phyloP scores from a whole-genome alignment of 192 early-diverging fungal genomes.

The Coemansia sp. region DNA sequence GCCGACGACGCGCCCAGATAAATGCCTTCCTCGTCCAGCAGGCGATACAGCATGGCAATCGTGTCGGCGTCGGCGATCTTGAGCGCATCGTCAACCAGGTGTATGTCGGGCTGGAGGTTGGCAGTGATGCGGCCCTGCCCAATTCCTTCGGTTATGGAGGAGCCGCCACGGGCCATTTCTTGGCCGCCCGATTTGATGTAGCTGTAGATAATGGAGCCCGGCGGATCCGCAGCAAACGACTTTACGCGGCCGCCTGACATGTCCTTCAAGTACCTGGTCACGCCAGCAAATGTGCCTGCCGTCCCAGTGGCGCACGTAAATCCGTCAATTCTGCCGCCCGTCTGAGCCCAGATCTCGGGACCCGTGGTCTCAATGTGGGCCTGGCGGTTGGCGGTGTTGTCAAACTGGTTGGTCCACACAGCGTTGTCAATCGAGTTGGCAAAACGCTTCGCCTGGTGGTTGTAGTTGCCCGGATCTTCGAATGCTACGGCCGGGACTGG shows the following conservation, averaged over 20 bases:
- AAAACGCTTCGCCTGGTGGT: constrained; percentile 83
- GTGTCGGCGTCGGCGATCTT: constrained; percentile 76
- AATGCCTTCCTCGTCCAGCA: constrained; percentile 92
- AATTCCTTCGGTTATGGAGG: constrained; percentile 93
- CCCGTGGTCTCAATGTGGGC: constrained; percentile 96
- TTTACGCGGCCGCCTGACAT: constrained; percentile 64
- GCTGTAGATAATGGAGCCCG: constrained; percentile 86
- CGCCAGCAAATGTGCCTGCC: constrained; percentile 87
- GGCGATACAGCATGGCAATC: constrained; percentile 81
- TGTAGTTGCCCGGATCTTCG: constrained; percentile 91
- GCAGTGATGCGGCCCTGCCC: constrained; percentile 93
- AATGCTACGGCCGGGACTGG: constrained; percentile 90
- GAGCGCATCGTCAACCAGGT: constrained; percentile 79
- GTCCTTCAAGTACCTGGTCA: constrained; percentile 78
- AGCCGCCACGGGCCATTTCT: constrained; percentile 67
- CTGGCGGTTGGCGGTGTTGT: constrained; percentile 85
- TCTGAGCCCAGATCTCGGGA: constrained; percentile 90
- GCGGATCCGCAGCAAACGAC: constrained; percentile 86
- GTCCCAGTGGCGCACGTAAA: constrained; percentile 93
- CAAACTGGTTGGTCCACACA: constrained; percentile 97
- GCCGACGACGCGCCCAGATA: constrained; percentile 91
- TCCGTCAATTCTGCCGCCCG: constrained; percentile 75
- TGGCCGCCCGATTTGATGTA: constrained; percentile 71
- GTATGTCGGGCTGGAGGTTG: constrained; percentile 78
- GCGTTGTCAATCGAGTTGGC: constrained; percentile 79